Percentiles rank a stretch among this genome's conserved stretches.
Evolutionary conservation across 768 basidiomycete species (phyloP).

Genomic region (Kwoniella sp.): DNA sequence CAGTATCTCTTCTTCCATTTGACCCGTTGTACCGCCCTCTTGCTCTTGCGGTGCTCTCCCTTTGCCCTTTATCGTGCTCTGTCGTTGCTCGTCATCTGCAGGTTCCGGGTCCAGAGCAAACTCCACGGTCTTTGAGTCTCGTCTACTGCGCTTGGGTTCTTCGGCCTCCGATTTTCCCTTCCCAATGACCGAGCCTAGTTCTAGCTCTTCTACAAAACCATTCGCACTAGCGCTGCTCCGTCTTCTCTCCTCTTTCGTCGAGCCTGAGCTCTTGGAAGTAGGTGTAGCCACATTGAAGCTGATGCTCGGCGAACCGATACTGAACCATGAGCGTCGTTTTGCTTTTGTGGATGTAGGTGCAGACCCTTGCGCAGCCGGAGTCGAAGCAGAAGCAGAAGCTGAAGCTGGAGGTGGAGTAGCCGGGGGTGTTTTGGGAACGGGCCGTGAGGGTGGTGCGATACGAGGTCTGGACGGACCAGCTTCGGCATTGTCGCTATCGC

Average conservation of each 20-base stretch:
- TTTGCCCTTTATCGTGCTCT: neutral
- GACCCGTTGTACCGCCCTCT: neutral
- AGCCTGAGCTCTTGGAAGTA: neutral
- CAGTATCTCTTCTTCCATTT: conserved; percentile 20
- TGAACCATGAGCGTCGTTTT: conserved; percentile 45
- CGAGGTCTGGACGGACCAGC: conserved; percentile 30
- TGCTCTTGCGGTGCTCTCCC: neutral
- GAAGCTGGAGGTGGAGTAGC: conserved; percentile 30
- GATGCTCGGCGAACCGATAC: conserved; percentile 15
- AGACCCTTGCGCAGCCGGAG: conserved; percentile 15
- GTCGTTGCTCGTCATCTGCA: neutral
- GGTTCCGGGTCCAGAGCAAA: neutral
- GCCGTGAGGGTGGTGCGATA: conserved; percentile 15
- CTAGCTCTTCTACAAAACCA: neutral
- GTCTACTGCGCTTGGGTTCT: neutral
- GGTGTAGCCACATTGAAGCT: neutral
- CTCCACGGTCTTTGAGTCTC: neutral
- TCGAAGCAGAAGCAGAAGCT: conserved; percentile 10
- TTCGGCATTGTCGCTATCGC: conserved; percentile 19
- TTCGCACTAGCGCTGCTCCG: conserved; percentile 8
- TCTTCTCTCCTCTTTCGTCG: conserved; percentile 16
- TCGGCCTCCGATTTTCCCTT: neutral
- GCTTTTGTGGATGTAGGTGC: neutral
- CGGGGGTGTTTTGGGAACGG: conserved; percentile 17
- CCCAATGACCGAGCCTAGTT: neutral